phyloP scores from a whole-genome alignment of 768 basidiomycete genomes.

The Leucogyrophana mollusca region DNA sequence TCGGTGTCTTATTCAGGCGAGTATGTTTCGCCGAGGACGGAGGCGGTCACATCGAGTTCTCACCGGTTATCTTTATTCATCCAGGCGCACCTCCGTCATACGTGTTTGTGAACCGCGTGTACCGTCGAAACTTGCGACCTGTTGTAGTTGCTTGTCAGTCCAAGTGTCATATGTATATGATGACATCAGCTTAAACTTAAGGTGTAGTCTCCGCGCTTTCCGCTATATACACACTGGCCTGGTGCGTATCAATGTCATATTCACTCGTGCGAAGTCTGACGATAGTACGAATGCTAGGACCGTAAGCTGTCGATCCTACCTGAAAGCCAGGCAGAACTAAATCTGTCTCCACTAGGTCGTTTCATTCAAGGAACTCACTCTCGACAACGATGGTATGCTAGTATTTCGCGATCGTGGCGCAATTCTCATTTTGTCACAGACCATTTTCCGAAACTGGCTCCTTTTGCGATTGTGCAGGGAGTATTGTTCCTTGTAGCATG shows the following conservation, averaged over 20 bases:
- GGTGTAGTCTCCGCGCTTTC: conserved; percentile 39
- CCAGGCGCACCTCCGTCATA: conserved; percentile 57
- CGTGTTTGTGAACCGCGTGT: conserved; percentile 56
- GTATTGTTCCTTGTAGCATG: conserved; percentile 50
- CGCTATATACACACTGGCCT: conserved; percentile 60
- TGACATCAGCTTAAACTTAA: neutral
- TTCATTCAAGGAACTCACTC: conserved; percentile 53
- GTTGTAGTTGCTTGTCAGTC: conserved; percentile 48
- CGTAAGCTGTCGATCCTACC: conserved; percentile 13
- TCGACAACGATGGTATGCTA: conserved; percentile 49
- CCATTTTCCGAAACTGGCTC: conserved; percentile 44
- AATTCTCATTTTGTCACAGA: conserved; percentile 27
- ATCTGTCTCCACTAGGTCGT: conserved; percentile 43
- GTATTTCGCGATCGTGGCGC: neutral
- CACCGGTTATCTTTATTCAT: neutral
- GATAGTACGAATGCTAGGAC: conserved; percentile 11
- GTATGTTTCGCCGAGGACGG: neutral
- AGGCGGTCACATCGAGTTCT: no score
- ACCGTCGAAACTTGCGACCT: conserved; percentile 58
- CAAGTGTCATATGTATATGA: conserved; percentile 4
- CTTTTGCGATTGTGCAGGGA: conserved; percentile 60
- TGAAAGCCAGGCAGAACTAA: neutral
- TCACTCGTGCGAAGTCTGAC: no score
- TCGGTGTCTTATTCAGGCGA: neutral
- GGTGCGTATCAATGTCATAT: conserved; percentile 40